Conservation (phyloP, 2,329 filamentous ascomycete genomes). For the Fusarium succisae region DNA sequence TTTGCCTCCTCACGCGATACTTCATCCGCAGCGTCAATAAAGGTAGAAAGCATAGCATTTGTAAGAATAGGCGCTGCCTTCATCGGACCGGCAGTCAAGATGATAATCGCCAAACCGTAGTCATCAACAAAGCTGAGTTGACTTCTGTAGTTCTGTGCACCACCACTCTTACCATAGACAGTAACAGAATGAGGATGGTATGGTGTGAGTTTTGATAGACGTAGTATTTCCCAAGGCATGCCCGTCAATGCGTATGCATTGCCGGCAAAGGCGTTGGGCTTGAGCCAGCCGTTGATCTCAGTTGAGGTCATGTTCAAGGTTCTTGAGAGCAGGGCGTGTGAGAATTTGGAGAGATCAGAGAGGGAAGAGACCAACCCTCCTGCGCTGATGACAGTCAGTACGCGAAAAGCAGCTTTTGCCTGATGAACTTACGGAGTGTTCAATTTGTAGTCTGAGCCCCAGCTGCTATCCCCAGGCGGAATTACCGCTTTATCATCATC, state of each 20-base stretch:
- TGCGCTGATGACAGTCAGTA: constrained; percentile 33
- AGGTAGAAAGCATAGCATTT: constrained; percentile 41
- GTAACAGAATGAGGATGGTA: constrained; percentile 45
- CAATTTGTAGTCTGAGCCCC: constrained; percentile 48
- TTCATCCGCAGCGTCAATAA: constrained; percentile 44
- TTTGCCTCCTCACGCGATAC: constrained; percentile 41
- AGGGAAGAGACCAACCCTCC: constrained; percentile 49
- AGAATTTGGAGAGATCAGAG: constrained; percentile 46
- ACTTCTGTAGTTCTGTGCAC: constrained; percentile 47
- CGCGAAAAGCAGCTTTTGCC: rapidly evolving
- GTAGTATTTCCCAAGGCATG: constrained; percentile 51
- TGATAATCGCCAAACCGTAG: constrained; percentile 46
- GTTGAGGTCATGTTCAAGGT: constrained; percentile 38
- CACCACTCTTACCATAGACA: constrained; percentile 49
- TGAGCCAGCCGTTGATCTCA: constrained; percentile 47
- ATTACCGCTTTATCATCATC: constrained; percentile 45
- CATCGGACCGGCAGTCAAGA: constrained; percentile 47
- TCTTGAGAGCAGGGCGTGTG: constrained; percentile 43
- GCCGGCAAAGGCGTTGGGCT: constrained; percentile 46
- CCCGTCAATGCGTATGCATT: constrained; percentile 46
- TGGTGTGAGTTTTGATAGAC: constrained; percentile 38
- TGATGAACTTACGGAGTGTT: constrained; percentile 45
- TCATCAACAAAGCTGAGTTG: constrained; percentile 49
- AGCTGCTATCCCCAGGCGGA: constrained; percentile 45
- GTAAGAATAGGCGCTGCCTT: constrained; percentile 41